Evolutionary conservation across 2,329 filamentous ascomycete species (phyloP).

Genomic region (Beauveria scarabaeidicola): DNA sequence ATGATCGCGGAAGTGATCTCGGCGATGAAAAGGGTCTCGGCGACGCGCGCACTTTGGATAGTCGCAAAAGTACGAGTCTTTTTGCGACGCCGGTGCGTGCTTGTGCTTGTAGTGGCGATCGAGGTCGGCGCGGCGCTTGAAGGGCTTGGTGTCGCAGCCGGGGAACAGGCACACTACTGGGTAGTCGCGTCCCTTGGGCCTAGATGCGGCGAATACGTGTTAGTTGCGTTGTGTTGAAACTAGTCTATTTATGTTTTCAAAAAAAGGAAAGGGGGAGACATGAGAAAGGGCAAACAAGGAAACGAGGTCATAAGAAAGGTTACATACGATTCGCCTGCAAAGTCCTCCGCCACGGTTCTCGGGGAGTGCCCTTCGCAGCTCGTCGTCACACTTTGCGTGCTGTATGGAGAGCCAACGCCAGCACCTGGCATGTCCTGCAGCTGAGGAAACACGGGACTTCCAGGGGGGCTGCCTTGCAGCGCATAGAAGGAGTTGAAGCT

Average conservation of each 20-base stretch:
- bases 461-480: slow-evolving; percentile 11
- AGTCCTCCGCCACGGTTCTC: slow-evolving; percentile 11
- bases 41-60: slow-evolving; percentile 39
- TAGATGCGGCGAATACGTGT: slow-evolving; percentile 7
- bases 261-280: background rate
- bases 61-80: slow-evolving; percentile 41
- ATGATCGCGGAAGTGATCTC: slow-evolving; percentile 51
- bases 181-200: slow-evolving; percentile 21
- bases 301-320: too few species aligned
- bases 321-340: slow-evolving; percentile 11
- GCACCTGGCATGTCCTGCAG: slow-evolving; percentile 10
- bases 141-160: slow-evolving; percentile 36
- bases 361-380: slow-evolving; percentile 14
- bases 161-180: slow-evolving; percentile 30
- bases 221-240: slow-evolving; percentile 9
- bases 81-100: slow-evolving; percentile 34
- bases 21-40: slow-evolving; percentile 39
- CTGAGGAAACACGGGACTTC: slow-evolving; percentile 10
- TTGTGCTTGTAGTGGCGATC: slow-evolving; percentile 43
- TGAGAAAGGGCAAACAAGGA: background rate
- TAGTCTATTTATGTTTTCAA: background rate
- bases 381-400: slow-evolving; percentile 15
- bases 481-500: slow-evolving; percentile 13
- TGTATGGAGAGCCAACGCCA: slow-evolving; percentile 10
- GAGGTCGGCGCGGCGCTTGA: slow-evolving; percentile 46